Percentiles rank a stretch among this genome's conserved stretches.
Evolutionary conservation across 2,329 filamentous ascomycete genomes (phyloP).

Genomic region (Capronia epimyces): DNA sequence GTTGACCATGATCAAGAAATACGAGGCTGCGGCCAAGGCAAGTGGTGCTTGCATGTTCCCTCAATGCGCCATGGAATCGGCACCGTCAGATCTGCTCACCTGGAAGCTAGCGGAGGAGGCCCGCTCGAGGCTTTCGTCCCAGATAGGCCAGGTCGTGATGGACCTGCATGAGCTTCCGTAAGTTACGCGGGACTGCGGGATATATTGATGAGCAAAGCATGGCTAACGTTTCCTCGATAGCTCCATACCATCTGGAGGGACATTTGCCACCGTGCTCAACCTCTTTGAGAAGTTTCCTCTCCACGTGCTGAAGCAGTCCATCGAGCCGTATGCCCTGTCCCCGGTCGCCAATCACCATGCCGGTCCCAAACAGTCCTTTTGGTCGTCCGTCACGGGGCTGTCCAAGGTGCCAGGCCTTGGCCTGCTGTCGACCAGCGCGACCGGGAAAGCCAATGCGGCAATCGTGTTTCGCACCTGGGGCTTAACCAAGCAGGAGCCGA

Average conservation of each 20-base stretch:
- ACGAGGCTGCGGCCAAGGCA: slow-evolving; percentile 52
- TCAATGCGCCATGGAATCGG: slow-evolving; percentile 57
- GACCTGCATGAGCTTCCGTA: slow-evolving; percentile 50
- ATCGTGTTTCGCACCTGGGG: slow-evolving; percentile 51
- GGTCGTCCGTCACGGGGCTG: slow-evolving; percentile 45
- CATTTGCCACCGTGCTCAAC: slow-evolving; percentile 60
- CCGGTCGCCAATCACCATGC: slow-evolving; percentile 33
- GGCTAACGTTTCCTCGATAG: too few relatives aligned
- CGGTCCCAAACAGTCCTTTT: slow-evolving; percentile 32
- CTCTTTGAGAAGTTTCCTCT: slow-evolving; percentile 48
- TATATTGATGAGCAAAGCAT: not conserved
- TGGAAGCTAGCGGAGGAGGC: slow-evolving; percentile 49
- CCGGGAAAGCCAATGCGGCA: slow-evolving; percentile 48
- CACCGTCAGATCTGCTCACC: slow-evolving; percentile 51
- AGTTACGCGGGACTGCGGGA: not conserved
- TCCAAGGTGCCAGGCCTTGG: slow-evolving; percentile 51
- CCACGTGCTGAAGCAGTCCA: slow-evolving; percentile 42
- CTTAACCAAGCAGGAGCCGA: slow-evolving; percentile 37
- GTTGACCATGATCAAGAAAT: slow-evolving; percentile 55
- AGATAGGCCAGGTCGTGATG: slow-evolving; percentile 47
- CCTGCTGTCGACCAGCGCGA: slow-evolving; percentile 48
- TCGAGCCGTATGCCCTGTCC: slow-evolving; percentile 49
- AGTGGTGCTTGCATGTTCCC: slow-evolving; percentile 58
- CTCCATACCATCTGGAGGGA: slow-evolving; percentile 50
- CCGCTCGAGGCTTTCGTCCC: slow-evolving; percentile 44